phyloP scores from a whole-genome alignment of 2,329 filamentous ascomycete species.

The Penicillium sp. region DNA sequence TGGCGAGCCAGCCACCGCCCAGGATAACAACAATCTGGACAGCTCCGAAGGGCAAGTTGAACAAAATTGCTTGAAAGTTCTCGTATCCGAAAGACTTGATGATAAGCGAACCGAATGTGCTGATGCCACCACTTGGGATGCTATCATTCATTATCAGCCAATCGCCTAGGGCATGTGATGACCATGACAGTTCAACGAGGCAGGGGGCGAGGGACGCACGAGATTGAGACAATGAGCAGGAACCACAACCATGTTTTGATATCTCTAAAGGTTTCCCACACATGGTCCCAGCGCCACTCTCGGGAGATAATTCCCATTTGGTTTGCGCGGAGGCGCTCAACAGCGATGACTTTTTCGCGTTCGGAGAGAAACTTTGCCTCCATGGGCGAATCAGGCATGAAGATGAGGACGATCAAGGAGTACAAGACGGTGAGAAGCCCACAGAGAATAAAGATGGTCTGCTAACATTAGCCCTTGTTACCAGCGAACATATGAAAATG shows the following conservation, averaged over 20 bases:
- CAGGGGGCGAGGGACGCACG: slow-evolving; percentile 18
- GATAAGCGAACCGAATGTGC: slow-evolving; percentile 48
- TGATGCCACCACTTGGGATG: slow-evolving; percentile 46
- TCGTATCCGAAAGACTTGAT: slow-evolving; percentile 49
- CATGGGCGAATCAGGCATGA: slow-evolving; percentile 57
- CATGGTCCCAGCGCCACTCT: slow-evolving; percentile 58
- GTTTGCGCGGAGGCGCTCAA: slow-evolving; percentile 60
- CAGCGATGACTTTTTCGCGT: slow-evolving; percentile 57
- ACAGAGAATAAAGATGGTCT: slow-evolving; percentile 60
- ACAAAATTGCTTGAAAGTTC: slow-evolving; percentile 47
- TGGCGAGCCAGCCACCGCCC: slow-evolving; percentile 45
- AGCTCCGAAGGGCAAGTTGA: slow-evolving; percentile 48
- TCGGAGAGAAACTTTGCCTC: slow-evolving; percentile 56
- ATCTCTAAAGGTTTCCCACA: slow-evolving; percentile 40
- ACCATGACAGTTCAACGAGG: not conserved
- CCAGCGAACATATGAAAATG: not conserved
- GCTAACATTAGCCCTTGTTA: not conserved
- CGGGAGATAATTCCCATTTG: slow-evolving; percentile 60
- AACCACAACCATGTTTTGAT: slow-evolving; percentile 45
- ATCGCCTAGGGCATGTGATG: not conserved
- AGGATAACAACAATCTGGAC: slow-evolving; percentile 46
- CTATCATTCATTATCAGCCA: slow-evolving; percentile 19
- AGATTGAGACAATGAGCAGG: slow-evolving; percentile 32
- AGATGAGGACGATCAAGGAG: slow-evolving; percentile 51
- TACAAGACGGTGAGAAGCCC: slow-evolving; percentile 57